Evolutionary conservation across 1,139 yeast species (phyloP).

Genomic region (Hansenula sp.): DNA sequence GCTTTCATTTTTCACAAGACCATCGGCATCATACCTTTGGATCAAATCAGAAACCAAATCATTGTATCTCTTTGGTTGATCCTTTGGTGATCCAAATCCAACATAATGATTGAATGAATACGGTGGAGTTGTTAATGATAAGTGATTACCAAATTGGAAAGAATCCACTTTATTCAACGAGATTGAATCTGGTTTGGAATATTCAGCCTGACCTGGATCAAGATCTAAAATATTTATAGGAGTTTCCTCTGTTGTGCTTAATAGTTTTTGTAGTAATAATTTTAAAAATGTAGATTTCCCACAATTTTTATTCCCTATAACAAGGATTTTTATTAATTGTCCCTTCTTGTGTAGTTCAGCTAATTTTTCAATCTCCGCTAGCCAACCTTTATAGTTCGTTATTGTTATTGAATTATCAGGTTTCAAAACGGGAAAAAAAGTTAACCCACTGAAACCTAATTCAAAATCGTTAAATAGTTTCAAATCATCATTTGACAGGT

Average conservation of each 20-base stretch:
- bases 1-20: constrained; percentile 20
- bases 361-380: constrained; percentile 20
- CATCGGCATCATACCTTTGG: constrained; percentile 26
- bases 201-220: constrained; percentile 93
- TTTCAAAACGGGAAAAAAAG: constrained; percentile 36
- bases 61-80: constrained; percentile 58
- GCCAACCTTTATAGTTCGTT: constrained; percentile 25
- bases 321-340: constrained; percentile 31
- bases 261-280: constrained; percentile 44
- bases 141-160: constrained; percentile 18
- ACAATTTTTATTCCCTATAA: constrained; percentile 68
- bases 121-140: constrained; percentile 16
- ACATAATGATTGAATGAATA: constrained; percentile 40
- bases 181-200: constrained; percentile 60
- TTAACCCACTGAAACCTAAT: constrained; percentile 22
- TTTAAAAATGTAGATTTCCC: constrained; percentile 80
- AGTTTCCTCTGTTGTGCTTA: constrained; percentile 17
- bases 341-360: constrained; percentile 16
- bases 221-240: constrained; percentile 57
- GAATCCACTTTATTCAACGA: constrained; percentile 25
- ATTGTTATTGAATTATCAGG: constrained; percentile 30
- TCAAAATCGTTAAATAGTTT: constrained; percentile 17
- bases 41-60: constrained; percentile 42
- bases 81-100: constrained; percentile 74
- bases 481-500: constrained; percentile 10